Base-by-base conservation (phyloP, 225 moss, liverwort and hornwort species). In the Marchantia polymorpha region DNA sequence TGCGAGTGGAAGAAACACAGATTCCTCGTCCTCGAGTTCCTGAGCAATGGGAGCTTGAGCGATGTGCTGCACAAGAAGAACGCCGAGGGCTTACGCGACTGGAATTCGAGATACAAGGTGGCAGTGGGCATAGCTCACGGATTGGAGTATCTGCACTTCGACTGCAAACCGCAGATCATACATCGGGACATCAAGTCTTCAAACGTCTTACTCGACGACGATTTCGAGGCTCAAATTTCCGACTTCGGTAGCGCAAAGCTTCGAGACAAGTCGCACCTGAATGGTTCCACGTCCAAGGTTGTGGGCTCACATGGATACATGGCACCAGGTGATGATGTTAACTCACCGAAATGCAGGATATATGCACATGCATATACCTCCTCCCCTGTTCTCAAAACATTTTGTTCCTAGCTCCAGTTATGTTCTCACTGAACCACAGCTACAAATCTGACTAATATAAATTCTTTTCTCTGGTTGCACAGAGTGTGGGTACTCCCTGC, bases 241-340 rank as follows among this genome's bases (percentile, higher is more conserved):
- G 87, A 87, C 58, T 87, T 87, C 59, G 87, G 87, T 4, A 69
- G 80, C 22, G 84, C 87, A 0, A 87, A 82, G 69, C 63, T 87
- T 2, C 51, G 50, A 22, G 82, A 82, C 66, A 25, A 47, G 53
- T 65, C 80, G 7, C 46, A 64, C 22, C 17, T 67, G 10, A 79
- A 63, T 26, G 26, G 52, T 39, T 77, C 70, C 22, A 27, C 79
- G 15, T 87, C 87, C 26, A 60, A 66, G 39, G 70, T 87, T 60
- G 84, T 82, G 8, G 87, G 84, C 15, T 76, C 87, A 54, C 74
- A 82, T 53, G 87, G 87, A n/a, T 87, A 87, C 73, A 87, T 87
- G 69, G 84, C 87, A 30, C 87, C 87, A 61, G 86, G 86, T 86
- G 64, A 39, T 39, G 39, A 39, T 39, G 39, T 39, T 39, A 39